Conservation (phyloP, 2,329 filamentous ascomycete species). For the Ophiostoma triangulosporum region DNA sequence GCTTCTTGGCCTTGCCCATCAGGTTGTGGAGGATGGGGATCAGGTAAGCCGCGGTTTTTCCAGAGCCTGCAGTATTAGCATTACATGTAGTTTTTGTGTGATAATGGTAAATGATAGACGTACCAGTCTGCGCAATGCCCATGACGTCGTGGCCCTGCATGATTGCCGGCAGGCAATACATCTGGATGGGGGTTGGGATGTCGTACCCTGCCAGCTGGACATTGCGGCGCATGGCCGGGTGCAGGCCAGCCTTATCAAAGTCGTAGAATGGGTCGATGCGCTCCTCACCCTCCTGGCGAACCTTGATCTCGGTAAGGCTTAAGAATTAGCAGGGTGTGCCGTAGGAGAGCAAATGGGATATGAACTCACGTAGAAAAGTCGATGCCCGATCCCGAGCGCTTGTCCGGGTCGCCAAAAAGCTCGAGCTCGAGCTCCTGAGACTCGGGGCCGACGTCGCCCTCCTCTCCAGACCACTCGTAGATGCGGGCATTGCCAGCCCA, state of each 20-base stretch:
- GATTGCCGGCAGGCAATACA: constrained; percentile 71
- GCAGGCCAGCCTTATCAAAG: constrained; percentile 69
- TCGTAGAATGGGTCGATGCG: constrained; percentile 36
- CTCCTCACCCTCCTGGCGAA: constrained; percentile 41
- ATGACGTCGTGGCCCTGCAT: constrained; percentile 68
- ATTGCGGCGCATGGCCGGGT: constrained; percentile 72
- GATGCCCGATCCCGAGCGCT: constrained; percentile 37
- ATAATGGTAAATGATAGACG: constrained; percentile 18
- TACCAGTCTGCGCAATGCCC: constrained; percentile 85
- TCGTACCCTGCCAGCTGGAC: constrained; percentile 58
- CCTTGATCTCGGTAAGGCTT: constrained; percentile 41
- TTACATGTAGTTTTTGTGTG: no score
- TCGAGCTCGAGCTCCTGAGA: constrained; percentile 57
- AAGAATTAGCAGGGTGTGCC: constrained; percentile 11
- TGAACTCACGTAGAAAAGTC: constrained; percentile 37
- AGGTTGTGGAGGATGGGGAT: constrained; percentile 79
- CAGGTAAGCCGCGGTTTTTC: constrained; percentile 89
- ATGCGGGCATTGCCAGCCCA: constrained; percentile 46
- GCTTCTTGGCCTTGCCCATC: constrained; percentile 90
- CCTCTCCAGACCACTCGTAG: constrained; percentile 79
- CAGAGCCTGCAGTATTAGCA: constrained; percentile 51
- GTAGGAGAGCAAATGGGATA: constrained; percentile 4
- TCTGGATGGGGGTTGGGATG: constrained; percentile 73
- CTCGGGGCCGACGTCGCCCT: constrained; percentile 68
- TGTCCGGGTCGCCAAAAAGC: constrained; percentile 52